Base-by-base conservation (phyloP, 2,329 filamentous ascomycete species). In the Dactylellina leptospora region DNA sequence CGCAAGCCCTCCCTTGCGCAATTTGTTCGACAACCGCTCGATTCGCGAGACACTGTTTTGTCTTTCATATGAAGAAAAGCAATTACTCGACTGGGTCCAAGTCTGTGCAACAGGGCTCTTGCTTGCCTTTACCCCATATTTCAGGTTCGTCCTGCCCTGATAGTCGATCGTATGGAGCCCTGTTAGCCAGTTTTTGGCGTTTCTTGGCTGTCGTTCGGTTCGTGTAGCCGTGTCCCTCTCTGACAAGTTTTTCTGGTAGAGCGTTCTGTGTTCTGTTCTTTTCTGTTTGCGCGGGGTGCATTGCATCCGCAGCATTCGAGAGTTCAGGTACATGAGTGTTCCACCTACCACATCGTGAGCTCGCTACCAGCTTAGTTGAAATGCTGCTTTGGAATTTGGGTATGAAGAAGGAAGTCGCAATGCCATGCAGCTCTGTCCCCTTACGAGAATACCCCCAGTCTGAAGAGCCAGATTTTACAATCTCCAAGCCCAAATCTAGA, bases 301-400 rank as follows among this genome's bases (percentile, higher is more conserved):
- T 62, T 56, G 40, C 58, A 63, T 58, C 44, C 54, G 53, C 33
- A 44, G 51, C 33, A 61, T 59, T 36, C 27, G 33, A 53, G 16
- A 59, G 47, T 58, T 64, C 50, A 47, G 60, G 50, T 55, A 64
- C 60, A 53, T 64, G 13, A 27, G 45, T 36, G 30, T 62, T 25
- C 47, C 51, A 45, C 56, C 56, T 62, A 23, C 66, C 53, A 36
- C 28, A 53, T 63, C 28, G 20, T 51, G 58, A 71, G 66, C 51
- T 71, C 66, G 66, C 58, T 71, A 71, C 66, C 66, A 42, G 42
- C 58, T 53, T 71, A 63, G 42, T 61, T 51, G 30, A 38, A 59
- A 56, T 63, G 40, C 47, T 62, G 55, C 23, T 42, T 71, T 48
- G 58, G 51, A 33, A 27, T 55, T 71, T 71, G 20, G 38, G 58